Conservation (phyloP, 768 basidiomycete species). For the Ephemerocybe angulata region DNA sequence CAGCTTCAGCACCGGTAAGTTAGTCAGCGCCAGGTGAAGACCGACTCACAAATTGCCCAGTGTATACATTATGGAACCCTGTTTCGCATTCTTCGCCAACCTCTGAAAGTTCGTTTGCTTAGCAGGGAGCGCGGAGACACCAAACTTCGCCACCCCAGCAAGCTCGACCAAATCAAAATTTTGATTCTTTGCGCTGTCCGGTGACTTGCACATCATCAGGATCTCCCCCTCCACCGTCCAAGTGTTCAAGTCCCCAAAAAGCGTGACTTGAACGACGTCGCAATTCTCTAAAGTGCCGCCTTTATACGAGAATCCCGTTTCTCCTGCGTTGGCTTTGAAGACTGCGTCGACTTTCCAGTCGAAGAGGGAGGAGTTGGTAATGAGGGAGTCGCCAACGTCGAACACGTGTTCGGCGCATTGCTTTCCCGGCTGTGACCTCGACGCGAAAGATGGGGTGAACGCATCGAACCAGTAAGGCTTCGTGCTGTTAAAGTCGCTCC, state of each 20-base stretch:
- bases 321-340: slow-evolving; percentile 13
- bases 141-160: slow-evolving; percentile 7
- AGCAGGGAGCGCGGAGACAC: slow-evolving; percentile 16
- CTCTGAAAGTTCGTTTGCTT: slow-evolving; percentile 14
- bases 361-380: slow-evolving; percentile 20
- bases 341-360: slow-evolving; percentile 18
- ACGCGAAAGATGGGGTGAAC: slow-evolving; percentile 11
- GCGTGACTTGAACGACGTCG: slow-evolving; percentile 15
- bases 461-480: slow-evolving; percentile 16
- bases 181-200: slow-evolving; percentile 8
- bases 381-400: slow-evolving; percentile 18
- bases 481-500: slow-evolving; percentile 17
- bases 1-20: background rate
- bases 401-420: slow-evolving; percentile 19
- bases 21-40: background rate
- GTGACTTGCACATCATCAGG: slow-evolving; percentile 14
- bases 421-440: slow-evolving; percentile 11
- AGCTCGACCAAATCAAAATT: background rate
- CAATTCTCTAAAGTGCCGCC: slow-evolving; percentile 19
- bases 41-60: background rate
- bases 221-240: slow-evolving; percentile 17
- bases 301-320: slow-evolving; percentile 15
- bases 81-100: background rate
- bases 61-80: background rate
- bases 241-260: slow-evolving; percentile 16